Percentiles rank a stretch among this genome's conserved stretches.
phyloP scores from a whole-genome alignment of 2,329 filamentous ascomycete genomes.

The Dichotomopilus funicola region DNA sequence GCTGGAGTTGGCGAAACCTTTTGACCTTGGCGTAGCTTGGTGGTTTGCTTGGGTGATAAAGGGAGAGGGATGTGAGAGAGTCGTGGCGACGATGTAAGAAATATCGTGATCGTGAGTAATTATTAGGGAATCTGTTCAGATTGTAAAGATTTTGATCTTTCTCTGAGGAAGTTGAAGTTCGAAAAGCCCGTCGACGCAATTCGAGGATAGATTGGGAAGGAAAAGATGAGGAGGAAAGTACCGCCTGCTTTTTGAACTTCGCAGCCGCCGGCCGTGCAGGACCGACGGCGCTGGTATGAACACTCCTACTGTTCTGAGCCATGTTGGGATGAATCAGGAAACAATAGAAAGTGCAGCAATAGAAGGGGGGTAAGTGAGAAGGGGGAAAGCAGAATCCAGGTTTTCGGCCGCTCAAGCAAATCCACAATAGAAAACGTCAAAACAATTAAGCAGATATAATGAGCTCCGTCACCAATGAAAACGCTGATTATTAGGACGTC shows the following conservation, averaged over 20 bases:
- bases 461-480: too few species aligned
- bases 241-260: neutral
- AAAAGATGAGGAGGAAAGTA: neutral
- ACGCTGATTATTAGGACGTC: too few species aligned
- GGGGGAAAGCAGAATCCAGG: neutral
- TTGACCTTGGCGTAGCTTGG: neutral
- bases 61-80: neutral
- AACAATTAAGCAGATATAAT: too few species aligned
- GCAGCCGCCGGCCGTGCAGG: neutral
- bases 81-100: too few species aligned
- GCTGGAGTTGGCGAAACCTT: conserved; percentile 8
- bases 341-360: neutral
- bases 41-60: conserved; percentile 2
- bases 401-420: too few species aligned
- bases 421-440: too few species aligned
- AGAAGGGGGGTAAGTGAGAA: neutral
- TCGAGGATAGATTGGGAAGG: conserved; percentile 2
- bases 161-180: conserved; percentile 1
- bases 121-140: neutral
- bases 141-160: neutral
- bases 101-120: neutral
- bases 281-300: neutral
- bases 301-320: conserved; percentile 11
- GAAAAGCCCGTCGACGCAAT: conserved; percentile 1
- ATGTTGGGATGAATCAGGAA: conserved; percentile 4